Percentiles rank a stretch among this genome's conserved stretches.
Conservation (phyloP, 768 basidiomycete genomes). For the Mycena rebaudengoi region DNA sequence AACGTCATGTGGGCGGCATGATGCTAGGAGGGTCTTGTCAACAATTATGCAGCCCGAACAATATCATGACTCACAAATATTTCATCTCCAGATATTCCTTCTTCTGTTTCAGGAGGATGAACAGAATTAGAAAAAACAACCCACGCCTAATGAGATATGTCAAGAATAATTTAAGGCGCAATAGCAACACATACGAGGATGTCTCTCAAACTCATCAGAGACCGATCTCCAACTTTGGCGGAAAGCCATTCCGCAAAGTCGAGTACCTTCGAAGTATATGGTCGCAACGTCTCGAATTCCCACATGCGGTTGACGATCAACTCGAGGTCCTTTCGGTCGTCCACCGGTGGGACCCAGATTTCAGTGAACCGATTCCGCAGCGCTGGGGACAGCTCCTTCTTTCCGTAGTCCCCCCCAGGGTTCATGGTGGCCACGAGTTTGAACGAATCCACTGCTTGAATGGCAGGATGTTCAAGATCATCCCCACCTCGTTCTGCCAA, state of each 20-base stretch:
- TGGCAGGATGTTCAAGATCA: constrained; percentile 68
- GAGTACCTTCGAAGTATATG: constrained; percentile 69
- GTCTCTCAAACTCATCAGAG: constrained; percentile 84
- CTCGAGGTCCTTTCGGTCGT: constrained; percentile 74
- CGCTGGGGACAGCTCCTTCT: constrained; percentile 97
- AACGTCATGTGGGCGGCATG: constrained; percentile 95
- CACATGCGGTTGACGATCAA: constrained; percentile 81
- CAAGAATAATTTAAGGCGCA: background rate
- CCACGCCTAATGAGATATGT: constrained; percentile 74
- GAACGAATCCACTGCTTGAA: constrained; percentile 75
- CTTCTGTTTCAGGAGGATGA: constrained; percentile 39
- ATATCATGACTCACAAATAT: constrained; percentile 67
- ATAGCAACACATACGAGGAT: constrained; percentile 69
- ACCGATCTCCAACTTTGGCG: constrained; percentile 62
- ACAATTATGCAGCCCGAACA: constrained; percentile 19
- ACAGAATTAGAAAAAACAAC: constrained; percentile 83
- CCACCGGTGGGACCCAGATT: constrained; percentile 95
- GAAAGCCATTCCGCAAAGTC: constrained; percentile 88
- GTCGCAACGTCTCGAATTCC: constrained; percentile 59
- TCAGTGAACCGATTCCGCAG: constrained; percentile 98
- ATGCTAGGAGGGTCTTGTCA: constrained; percentile 59
- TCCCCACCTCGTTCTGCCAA: constrained; percentile 92
- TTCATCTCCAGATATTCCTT: constrained; percentile 51
- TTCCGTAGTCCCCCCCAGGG: constrained; percentile 98
- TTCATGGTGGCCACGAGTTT: constrained; percentile 98